A percentile compares a stretch with the other conserved stretches of the same genome.
These are phyloP conservation scores for Colletotrichum cereale DNA, from an alignment of 2,329 filamentous ascomycete species.

Conservation along the genomic window DNA sequence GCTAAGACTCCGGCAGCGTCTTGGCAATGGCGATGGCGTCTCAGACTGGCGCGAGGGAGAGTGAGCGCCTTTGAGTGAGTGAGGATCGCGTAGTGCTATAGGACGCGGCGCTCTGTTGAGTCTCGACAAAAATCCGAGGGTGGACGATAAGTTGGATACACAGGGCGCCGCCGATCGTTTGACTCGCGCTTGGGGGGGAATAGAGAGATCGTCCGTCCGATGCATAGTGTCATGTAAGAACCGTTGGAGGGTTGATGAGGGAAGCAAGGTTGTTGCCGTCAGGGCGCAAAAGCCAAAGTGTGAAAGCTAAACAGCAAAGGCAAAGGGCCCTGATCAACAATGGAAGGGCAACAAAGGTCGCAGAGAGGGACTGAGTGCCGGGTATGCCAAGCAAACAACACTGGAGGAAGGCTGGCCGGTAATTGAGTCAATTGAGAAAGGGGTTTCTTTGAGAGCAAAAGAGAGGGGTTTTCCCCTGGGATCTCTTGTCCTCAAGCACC, in stretches of 20 bases:
- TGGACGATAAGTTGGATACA: conserved; percentile 1
- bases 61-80: not conserved
- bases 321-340: not conserved
- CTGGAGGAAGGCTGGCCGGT: not conserved
- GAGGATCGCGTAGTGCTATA: not conserved
- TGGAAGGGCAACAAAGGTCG: conserved; percentile 16
- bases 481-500: not conserved
- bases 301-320: not conserved
- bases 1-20: conserved; percentile 33
- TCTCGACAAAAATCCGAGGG: not conserved
- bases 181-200: conserved; percentile 5
- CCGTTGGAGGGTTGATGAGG: conserved; percentile 4
- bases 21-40: conserved; percentile 38
- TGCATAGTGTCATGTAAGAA: not conserved
- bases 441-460: not conserved
- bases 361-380: not conserved
- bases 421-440: not conserved
- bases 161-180: conserved; percentile 1
- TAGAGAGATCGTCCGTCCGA: not conserved
- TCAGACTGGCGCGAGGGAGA: conserved; percentile 19
- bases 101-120: not conserved
- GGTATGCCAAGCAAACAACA: conserved; percentile 15
- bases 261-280: not conserved
- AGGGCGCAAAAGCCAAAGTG: not conserved
- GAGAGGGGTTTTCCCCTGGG: not conserved